Evolutionary conservation across 208 protist species (phyloP), one percentile per base, ranked within the genome.

Genomic region (Histomonas meleagridis): DNA sequence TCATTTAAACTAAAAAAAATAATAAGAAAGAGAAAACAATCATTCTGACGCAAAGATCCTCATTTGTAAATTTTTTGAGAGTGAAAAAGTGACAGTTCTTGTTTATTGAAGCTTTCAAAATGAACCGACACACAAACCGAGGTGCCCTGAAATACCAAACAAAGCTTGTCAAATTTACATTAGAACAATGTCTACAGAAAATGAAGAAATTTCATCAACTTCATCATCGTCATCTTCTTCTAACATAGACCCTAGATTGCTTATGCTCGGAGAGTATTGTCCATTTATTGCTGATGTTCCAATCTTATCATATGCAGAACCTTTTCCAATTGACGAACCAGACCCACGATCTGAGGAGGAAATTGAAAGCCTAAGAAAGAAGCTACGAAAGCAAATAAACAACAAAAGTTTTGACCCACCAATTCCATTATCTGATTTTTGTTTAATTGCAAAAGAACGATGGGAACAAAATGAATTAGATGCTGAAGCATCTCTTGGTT

Each of bases 201-300:
- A n/a, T n/a, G n/a, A n/a, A n/a, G n/a, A n/a, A n/a, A n/a, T n/a
- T n/a, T n/a, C n/a, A n/a, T n/a, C n/a, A n/a, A n/a, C n/a, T n/a
- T n/a, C n/a, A n/a, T n/a, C n/a, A n/a, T n/a, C n/a, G n/a, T n/a
- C n/a, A n/a, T n/a, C n/a, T n/a, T n/a, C n/a, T n/a, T 28, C 14
- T 32, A 51, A 35, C 1, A 38, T 43, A 46, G n/a, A 81, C n/a
- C 40, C 70, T 51, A 43, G 16, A 23, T 0, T n/a, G 1, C 23
- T 9, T 14, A 2, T 35, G 10, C 18, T 81, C 0, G 70, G 70
- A 12, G 70, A 81, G 51, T 81, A 81, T 51, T 81, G 70, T 28
- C 70, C 70, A 23, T 81, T 81, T 23, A 81, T 81, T 51, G 70
- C 70, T 32, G 70, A 81, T 43, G 70, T 81, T n/a, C 70, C 70